phyloP scores from a whole-genome alignment of 768 basidiomycete species.

The Amanita muscaria region DNA sequence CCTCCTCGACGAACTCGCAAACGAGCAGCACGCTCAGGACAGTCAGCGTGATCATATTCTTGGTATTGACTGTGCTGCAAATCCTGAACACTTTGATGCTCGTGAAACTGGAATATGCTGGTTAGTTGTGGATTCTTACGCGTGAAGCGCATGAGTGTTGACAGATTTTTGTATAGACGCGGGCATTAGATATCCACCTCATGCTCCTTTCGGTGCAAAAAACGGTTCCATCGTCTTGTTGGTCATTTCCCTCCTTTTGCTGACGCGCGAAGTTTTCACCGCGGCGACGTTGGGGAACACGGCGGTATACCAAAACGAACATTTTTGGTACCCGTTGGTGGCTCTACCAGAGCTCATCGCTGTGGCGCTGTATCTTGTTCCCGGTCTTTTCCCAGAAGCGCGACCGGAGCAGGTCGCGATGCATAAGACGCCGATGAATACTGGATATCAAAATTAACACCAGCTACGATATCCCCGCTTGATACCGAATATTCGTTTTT shows the following conservation, averaged over 20 bases:
- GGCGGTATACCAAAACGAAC: constrained; percentile 23
- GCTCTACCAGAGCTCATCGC: constrained; percentile 31
- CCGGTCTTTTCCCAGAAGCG: constrained; percentile 29
- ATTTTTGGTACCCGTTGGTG: constrained; percentile 33
- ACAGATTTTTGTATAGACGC: constrained; percentile 3
- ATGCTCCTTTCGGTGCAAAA: constrained; percentile 16
- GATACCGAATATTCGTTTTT: no score
- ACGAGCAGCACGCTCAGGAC: constrained; percentile 20
- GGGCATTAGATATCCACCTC: constrained; percentile 1
- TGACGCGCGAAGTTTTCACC: constrained; percentile 30
- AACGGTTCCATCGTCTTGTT: constrained; percentile 24
- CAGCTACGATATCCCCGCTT: no score
- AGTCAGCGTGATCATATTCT: constrained; percentile 28
- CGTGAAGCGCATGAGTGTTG: no score
- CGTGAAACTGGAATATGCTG: constrained; percentile 12
- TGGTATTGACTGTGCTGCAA: constrained; percentile 26
- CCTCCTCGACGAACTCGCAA: constrained; percentile 12
- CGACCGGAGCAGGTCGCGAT: no score
- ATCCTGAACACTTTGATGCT: constrained; percentile 23
- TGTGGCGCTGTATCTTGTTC: constrained; percentile 18
- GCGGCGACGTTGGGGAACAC: constrained; percentile 23
- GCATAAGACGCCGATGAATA: no score
- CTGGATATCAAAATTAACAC: no score
- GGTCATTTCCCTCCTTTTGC: constrained; percentile 26
- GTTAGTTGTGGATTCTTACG: constrained; percentile 9